Evolutionary conservation across 2,329 filamentous ascomycete species (phyloP), one percentile per base, ranked within the genome.

Genomic region (Diaporthe batatas): DNA sequence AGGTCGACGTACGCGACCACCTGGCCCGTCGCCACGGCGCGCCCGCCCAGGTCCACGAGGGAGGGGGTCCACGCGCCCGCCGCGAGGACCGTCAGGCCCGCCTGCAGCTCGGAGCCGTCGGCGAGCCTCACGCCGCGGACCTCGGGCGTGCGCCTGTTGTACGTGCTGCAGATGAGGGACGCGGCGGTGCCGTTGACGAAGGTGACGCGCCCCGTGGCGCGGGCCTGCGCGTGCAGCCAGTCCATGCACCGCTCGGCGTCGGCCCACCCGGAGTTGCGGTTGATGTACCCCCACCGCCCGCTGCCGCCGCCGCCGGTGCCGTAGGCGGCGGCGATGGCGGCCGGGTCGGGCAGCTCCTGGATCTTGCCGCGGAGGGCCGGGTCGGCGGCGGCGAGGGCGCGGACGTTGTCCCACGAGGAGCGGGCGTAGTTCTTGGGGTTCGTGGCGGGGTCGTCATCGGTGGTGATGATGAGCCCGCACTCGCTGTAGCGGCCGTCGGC

Each of bases 11-110:
- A 98, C 16, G 89, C 92, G 34, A 98, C 80, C 0, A 90, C 89
- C 78, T 98, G 96, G 18, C 94, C 96, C 0, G 94, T 97, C 2
- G 95, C 93, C 75, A 92, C 89, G 51, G 91, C 91, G 57, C 93
- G 89, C 34, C 94, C 94, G 59, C 91, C 86, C 0, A 98, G 85
- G 81, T 98, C 93, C 71, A 98, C 84, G 29, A 98, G 86, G 1
- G 89, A 87, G 2, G 91, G 89, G 2, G 93, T 94, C 95, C 96
- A 98, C 6, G 96, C 95, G 21, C 96, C 96, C 0, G 95, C 91
- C 0, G 96, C 95, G 2, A 97, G 87, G 71, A 98, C 86, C 44
- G 93, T 91, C 10, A 97, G 86, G 73, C 94, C 93, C 5, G 84
- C 84, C 25, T 79, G 77, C 3, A 86, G 76, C 53, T 80, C 72